A percentile compares a stretch with the other conserved stretches of the same genome.
Evolutionary conservation across 257 asterid species (phyloP).

Genomic region (Solanum okadae): DNA sequence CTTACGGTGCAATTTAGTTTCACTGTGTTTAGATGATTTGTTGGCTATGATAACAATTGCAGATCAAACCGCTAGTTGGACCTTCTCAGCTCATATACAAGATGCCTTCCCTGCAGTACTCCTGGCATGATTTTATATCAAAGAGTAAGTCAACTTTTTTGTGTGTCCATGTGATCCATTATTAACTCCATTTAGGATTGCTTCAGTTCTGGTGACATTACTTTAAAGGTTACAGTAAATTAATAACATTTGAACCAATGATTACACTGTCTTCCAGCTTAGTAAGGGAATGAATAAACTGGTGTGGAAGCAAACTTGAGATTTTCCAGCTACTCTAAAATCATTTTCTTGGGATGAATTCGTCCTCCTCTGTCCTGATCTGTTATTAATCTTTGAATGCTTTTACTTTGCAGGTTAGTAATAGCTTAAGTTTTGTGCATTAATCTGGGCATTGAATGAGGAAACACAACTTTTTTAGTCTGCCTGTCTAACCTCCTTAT

Average conservation of each 20-base stretch:
- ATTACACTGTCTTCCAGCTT: not conserved
- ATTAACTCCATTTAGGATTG: not conserved
- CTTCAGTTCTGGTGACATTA: not conserved
- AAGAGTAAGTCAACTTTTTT: conserved; percentile 37
- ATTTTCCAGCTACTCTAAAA: not conserved
- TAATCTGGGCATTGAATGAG: not conserved
- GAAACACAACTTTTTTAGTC: not conserved
- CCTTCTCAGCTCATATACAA: conserved; percentile 51
- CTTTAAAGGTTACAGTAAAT: not conserved
- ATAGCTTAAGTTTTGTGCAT: not conserved
- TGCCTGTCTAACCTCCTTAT: not conserved
- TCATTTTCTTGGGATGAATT: not conserved
- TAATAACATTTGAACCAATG: not conserved
- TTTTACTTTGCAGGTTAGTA: not conserved
- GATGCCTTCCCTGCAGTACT: conserved; percentile 48
- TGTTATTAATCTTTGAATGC: not conserved
- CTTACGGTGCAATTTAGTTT: not conserved
- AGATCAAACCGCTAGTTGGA: conserved; percentile 80
- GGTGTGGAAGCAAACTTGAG: not conserved
- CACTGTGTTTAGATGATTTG: not conserved
- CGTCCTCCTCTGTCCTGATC: not conserved
- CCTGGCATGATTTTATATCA: conserved; percentile 90
- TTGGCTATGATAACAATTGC: conserved; percentile 17
- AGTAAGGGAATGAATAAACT: not conserved
- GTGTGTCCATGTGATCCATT: not conserved